Percentiles rank a stretch among this genome's conserved stretches.
Conservation (phyloP, 352 stramenopile species). For the Pseudoperonospora humuli region DNA sequence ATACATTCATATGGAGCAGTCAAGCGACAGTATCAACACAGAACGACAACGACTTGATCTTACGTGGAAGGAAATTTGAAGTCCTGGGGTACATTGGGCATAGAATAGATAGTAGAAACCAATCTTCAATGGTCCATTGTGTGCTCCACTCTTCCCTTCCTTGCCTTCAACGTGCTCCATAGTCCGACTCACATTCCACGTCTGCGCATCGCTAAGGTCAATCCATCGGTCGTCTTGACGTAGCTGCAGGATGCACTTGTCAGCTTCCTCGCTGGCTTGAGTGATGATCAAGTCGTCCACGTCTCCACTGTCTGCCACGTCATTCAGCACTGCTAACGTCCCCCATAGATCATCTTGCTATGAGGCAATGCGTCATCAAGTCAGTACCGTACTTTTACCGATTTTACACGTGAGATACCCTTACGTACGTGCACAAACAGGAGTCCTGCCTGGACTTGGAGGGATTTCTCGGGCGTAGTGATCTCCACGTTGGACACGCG, state of each 20-base stretch:
- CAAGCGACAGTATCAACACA: too few relatives aligned
- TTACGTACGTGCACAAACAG: conserved; percentile 57
- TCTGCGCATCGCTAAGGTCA: conserved; percentile 44
- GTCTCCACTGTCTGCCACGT: conserved; percentile 13
- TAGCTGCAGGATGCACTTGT: conserved; percentile 41
- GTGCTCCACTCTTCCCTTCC: conserved; percentile 4
- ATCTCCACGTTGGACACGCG: conserved; percentile 49
- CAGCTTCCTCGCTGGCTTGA: background rate
- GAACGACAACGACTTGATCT: too few relatives aligned
- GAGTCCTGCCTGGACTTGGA: conserved; percentile 28
- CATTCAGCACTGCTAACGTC: conserved; percentile 39
- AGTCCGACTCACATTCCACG: conserved; percentile 45
- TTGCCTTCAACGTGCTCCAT: conserved; percentile 15
- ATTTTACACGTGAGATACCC: background rate
- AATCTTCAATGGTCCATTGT: conserved; percentile 20
- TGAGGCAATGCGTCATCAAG: background rate
- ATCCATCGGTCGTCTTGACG: conserved; percentile 45
- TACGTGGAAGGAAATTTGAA: conserved; percentile 86
- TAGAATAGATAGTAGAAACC: conserved; percentile 89
- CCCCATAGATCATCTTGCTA: conserved; percentile 55
- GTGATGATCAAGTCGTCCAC: conserved; percentile 9
- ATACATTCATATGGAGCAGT: too few relatives aligned
- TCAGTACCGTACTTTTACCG: too few relatives aligned
- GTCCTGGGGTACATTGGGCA: conserved; percentile 58
- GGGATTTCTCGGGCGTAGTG: background rate